These are phyloP conservation scores for Phialophora chinensis DNA, from an alignment of 2,329 filamentous ascomycete genomes.

Conservation along the genomic window DNA sequence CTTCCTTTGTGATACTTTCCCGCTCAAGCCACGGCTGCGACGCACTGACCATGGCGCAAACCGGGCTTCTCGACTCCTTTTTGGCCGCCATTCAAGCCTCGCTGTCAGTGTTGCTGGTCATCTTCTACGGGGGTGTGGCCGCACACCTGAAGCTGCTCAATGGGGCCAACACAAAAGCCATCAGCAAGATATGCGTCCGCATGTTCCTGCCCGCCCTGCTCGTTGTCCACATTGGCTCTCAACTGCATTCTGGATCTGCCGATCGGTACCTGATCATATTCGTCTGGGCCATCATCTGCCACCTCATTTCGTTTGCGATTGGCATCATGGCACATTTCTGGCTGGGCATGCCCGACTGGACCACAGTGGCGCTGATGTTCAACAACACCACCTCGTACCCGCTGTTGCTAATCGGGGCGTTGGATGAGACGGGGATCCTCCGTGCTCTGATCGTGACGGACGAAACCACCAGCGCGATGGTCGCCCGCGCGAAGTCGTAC, in stretches of 20 bases:
- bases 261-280: slow-evolving; percentile 57
- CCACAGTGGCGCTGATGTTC: slow-evolving; percentile 61
- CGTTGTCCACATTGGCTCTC: slow-evolving; percentile 59
- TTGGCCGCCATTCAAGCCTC: slow-evolving; percentile 62
- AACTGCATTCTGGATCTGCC: slow-evolving; percentile 56
- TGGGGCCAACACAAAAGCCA: slow-evolving; percentile 56
- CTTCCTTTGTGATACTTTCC: neutral
- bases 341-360: slow-evolving; percentile 60
- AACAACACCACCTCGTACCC: slow-evolving; percentile 64
- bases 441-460: slow-evolving; percentile 53
- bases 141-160: slow-evolving; percentile 59
- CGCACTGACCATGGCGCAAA: slow-evolving; percentile 27
- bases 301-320: slow-evolving; percentile 55
- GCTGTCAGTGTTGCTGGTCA: slow-evolving; percentile 61
- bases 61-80: slow-evolving; percentile 47
- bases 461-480: slow-evolving; percentile 53
- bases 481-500: slow-evolving; percentile 68
- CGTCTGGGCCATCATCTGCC: slow-evolving; percentile 60
- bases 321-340: slow-evolving; percentile 52
- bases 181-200: slow-evolving; percentile 59
- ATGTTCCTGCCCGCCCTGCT: slow-evolving; percentile 61
- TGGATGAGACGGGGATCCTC: slow-evolving; percentile 64
- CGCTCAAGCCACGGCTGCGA: neutral
- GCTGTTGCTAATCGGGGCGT: slow-evolving; percentile 58
- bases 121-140: slow-evolving; percentile 58